phyloP scores from a whole-genome alignment of 345 rosid species.

The Eucalyptus sp. region DNA sequence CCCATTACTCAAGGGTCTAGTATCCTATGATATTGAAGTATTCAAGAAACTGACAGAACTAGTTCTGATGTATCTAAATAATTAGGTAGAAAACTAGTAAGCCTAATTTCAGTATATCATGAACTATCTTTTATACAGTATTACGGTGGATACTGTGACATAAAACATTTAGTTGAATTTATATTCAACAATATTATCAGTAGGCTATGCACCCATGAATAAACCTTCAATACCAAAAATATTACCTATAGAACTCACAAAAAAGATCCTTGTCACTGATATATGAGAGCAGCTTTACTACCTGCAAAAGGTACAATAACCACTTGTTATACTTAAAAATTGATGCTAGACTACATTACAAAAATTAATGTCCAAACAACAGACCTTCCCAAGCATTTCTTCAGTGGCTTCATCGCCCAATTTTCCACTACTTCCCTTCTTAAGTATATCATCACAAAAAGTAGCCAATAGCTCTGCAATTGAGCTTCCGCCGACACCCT shows the following conservation, averaged over 20 bases:
- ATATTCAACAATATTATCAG: background rate
- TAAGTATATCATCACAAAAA: conserved; percentile 51
- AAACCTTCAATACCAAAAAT: background rate
- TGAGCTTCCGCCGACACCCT: conserved; percentile 44
- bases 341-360: background rate
- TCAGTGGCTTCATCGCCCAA: conserved; percentile 54
- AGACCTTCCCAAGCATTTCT: conserved; percentile 53
- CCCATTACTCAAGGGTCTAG: background rate
- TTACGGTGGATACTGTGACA: background rate
- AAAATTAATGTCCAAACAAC: background rate
- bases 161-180: background rate
- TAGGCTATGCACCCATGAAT: background rate
- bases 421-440: conserved; percentile 53
- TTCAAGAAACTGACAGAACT: background rate
- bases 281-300: conserved; percentile 73
- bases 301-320: conserved; percentile 24
- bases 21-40: background rate
- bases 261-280: conserved; percentile 78
- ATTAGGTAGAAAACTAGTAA: background rate
- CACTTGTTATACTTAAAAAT: background rate
- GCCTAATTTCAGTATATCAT: background rate
- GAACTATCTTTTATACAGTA: background rate
- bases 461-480: conserved; percentile 57
- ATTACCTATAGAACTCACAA: conserved; percentile 66
- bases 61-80: background rate